Conservation (phyloP, 139 green algal genomes). For the Chlorella sp. region DNA sequence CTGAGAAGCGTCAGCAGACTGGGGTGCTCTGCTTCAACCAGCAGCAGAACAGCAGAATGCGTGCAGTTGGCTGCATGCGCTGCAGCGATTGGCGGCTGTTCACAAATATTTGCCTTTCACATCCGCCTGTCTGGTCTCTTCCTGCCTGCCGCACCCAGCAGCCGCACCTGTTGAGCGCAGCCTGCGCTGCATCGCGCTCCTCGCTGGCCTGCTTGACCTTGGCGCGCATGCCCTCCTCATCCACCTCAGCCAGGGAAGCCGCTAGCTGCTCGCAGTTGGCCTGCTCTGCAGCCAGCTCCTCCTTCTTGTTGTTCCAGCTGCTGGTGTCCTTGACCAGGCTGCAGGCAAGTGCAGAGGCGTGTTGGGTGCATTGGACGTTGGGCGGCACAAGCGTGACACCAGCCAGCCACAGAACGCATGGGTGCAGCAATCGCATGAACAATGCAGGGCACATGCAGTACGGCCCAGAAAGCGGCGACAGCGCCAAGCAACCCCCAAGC, state of each 20-base stretch:
- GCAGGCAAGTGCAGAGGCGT: not conserved
- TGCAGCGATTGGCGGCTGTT: too few relatives aligned
- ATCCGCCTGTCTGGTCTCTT: not conserved
- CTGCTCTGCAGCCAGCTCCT: constrained; percentile 67
- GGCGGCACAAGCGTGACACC: too few relatives aligned
- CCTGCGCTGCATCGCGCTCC: constrained; percentile 42
- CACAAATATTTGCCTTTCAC: not conserved
- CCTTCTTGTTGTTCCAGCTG: constrained; percentile 69
- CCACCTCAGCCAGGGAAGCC: constrained; percentile 46
- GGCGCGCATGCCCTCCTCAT: constrained; percentile 34
- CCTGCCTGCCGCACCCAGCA: not conserved
- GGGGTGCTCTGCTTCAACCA: too few relatives aligned
- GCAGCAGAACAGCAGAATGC: not conserved
- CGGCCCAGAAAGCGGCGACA: not conserved
- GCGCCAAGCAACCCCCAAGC: too few relatives aligned
- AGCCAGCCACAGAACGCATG: too few relatives aligned
- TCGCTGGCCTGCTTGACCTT: constrained; percentile 31
- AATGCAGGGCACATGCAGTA: too few relatives aligned
- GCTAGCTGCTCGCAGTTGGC: constrained; percentile 49
- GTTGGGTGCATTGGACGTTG: too few relatives aligned
- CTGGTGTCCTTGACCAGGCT: constrained; percentile 79
- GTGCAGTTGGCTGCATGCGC: not conserved
- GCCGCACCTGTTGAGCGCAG: constrained; percentile 32
- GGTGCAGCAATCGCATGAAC: too few relatives aligned
- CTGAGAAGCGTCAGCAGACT: too few relatives aligned